Base-by-base conservation (phyloP, 768 basidiomycete genomes). In the Boletus pseudo-olivaceus region DNA sequence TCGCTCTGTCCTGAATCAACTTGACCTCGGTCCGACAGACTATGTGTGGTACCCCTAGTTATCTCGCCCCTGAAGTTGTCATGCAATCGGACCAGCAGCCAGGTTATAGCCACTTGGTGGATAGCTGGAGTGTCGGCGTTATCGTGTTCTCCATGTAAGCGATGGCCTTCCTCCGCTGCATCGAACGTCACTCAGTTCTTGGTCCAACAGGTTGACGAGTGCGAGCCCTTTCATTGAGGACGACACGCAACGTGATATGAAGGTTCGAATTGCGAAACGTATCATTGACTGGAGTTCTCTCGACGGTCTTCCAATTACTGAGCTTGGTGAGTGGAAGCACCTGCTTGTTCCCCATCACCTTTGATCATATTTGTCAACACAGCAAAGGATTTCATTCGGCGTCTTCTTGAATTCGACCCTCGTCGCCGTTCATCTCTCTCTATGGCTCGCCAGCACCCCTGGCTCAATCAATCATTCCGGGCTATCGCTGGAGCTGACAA, bases 51-150 rank as follows among this genome's bases (percentile, higher is more conserved):
- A 99, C 97, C 0, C 96, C 96, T 0, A 85, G 83, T 60, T 98
- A 98, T 67, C 84, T 97, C 6, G 94, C 93, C 1, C 93, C 93
- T 1, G 95, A 98, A 62, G 92, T 99, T 32, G 88, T 98, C 46
- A 74, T 73, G 57, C 85, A 87, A 57, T 47, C 64, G 5, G 75
- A 79, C 40, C 71, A 77, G 29, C 63, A 29, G 74, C 82, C 19
- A 52, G 95, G 94, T 3, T 98, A 99, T 64, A 86, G 88, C 63
- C 82, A 86, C 53, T 74, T 88, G 19, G 97, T 98, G 47, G 97
- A 99, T 66, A 93, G 91, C 58, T 99, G 94, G 94, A 95, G 92
- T 43, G 82, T 94, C 11, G 96, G 97, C 7, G 93, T 97, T 20
- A 97, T 98, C 49, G 82, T 98, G 1, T 98, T 88, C 63, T 87